A percentile compares a stretch with the other conserved stretches of the same genome.
Conservation (phyloP, 768 basidiomycete genomes). For the Tephrocybe rancida region DNA sequence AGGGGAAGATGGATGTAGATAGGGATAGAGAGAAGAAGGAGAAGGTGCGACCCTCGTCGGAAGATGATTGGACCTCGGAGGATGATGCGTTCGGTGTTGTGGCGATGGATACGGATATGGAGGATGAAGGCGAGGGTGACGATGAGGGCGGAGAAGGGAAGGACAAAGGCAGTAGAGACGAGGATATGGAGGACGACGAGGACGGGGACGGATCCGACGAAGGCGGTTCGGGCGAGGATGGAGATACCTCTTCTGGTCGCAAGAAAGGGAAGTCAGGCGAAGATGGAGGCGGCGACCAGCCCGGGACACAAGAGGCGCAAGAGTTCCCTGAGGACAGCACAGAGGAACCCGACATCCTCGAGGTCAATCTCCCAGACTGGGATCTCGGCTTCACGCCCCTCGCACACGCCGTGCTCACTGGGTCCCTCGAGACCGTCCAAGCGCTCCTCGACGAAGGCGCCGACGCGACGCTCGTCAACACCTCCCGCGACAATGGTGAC, state of each 20-base stretch:
- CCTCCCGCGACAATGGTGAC: conserved; percentile 5
- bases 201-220: conserved; percentile 20
- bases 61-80: conserved; percentile 53
- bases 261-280: not conserved
- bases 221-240: conserved; percentile 10
- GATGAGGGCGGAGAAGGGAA: conserved; percentile 23
- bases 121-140: conserved; percentile 31
- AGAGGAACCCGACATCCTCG: conserved; percentile 56
- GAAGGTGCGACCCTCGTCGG: conserved; percentile 39
- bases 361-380: conserved; percentile 58
- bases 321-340: conserved; percentile 51
- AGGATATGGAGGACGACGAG: conserved; percentile 23
- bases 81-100: conserved; percentile 33
- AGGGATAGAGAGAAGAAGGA: not conserved
- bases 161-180: conserved; percentile 23
- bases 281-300: conserved; percentile 1
- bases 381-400: conserved; percentile 58
- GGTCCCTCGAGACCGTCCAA: conserved; percentile 45
- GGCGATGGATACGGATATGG: conserved; percentile 23
- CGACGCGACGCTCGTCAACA: conserved; percentile 37
- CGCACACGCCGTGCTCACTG: conserved; percentile 51
- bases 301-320: conserved; percentile 23
- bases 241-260: too few relatives aligned
- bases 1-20: not conserved
- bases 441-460: conserved; percentile 50